Conservation (phyloP, 2,329 filamentous ascomycete species). For the Plectosphaerella cucumerina region DNA sequence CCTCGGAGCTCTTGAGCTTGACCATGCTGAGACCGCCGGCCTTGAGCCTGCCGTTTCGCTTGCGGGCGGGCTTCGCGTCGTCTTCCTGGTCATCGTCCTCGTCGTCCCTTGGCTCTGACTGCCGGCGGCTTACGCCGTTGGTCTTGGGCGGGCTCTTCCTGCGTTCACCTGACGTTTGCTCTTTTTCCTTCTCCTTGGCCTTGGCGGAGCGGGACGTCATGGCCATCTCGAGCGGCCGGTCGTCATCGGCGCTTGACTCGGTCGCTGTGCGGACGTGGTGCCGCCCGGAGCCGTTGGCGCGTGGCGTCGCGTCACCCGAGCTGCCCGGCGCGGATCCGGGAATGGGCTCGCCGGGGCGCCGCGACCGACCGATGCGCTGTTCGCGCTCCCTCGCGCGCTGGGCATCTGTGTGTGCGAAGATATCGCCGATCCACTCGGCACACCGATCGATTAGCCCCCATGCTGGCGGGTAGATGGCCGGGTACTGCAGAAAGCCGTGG, state of each 20-base stretch:
- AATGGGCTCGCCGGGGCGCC: conserved; percentile 3
- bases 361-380: conserved; percentile 4
- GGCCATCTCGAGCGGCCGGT: conserved; percentile 76
- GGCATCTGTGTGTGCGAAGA: conserved; percentile 56
- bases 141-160: conserved; percentile 9
- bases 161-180: conserved; percentile 11
- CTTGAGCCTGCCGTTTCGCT: conserved; percentile 20
- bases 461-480: conserved; percentile 79
- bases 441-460: conserved; percentile 83
- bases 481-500: conserved; percentile 93
- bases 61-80: conserved; percentile 7
- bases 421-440: conserved; percentile 74
- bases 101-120: not conserved
- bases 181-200: conserved; percentile 15
- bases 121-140: not conserved
- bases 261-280: conserved; percentile 34
- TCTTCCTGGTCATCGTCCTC: not conserved
- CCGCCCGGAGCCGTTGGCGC: conserved; percentile 15
- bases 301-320: not conserved
- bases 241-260: conserved; percentile 74
- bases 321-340: conserved; percentile 2
- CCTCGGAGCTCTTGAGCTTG: conserved; percentile 54
- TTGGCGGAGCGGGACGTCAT: conserved; percentile 41
- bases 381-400: conserved; percentile 17
- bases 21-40: conserved; percentile 42